Evolutionary conservation across 2,329 filamentous ascomycete species (phyloP), one percentile per base, ranked within the genome.

Genomic region (Hypoxylon sp.): DNA sequence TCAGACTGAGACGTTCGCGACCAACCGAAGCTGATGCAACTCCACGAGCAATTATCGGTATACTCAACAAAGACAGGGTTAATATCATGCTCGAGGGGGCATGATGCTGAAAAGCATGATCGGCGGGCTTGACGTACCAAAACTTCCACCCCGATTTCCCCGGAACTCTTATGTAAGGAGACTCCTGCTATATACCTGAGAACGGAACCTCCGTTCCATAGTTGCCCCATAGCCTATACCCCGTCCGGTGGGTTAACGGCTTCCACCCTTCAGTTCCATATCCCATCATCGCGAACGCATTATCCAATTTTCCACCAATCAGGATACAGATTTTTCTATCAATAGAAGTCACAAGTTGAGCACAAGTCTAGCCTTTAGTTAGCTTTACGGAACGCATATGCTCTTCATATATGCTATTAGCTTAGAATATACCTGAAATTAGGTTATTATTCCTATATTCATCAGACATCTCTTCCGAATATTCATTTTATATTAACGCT

Each of bases 141-240:
- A 43, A 2, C 9, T 11, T 21, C 17, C 4, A 17, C 38, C 3
- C 17, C 9, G 14, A 21, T 21, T 21, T 43, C 38, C 38, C 17
- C 38, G 38, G 38, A 43, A 43, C 38, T 21, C 21, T 43, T 43
- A 43, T 43, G 38, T 43, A 43, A 43, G 17, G 38, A 43, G 38
- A 9, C 17, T 21, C 7, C 11, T 43, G 7, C 38, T n/a, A 21
- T 17, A 11, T n/a, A 17, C n/a, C n/a, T n/a, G 38, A 43, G 17
- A 43, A 43, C 38, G 38, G 36, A 43, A 17, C 17, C 7, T 4
- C 4, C 14, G 14, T 7, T 11, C 38, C 19, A 43, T 43, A 43
- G 19, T 17, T 17, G 38, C 17, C 34, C 11, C 38, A 43, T 21
- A 43, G 38, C 38, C 38, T 43, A 43, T 21, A 11, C 38, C 3